Percentiles rank a stretch among this genome's conserved stretches.
These are phyloP conservation scores for Plantago elongata DNA, from an alignment of 257 asterid genomes.

Conservation along the genomic window DNA sequence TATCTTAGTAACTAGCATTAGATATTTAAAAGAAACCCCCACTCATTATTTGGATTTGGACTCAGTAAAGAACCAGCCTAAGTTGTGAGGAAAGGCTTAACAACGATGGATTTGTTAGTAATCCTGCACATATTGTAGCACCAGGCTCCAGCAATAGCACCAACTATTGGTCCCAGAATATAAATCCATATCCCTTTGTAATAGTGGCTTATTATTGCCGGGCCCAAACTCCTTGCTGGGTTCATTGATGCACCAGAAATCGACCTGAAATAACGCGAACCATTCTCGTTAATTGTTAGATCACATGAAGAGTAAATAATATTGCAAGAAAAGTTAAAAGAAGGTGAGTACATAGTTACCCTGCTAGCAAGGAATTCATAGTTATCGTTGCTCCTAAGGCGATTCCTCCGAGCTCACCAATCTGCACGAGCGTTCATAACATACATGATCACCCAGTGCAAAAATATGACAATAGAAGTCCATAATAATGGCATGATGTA, in stretches of 20 bases:
- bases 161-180: constrained; percentile 28
- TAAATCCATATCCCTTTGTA: constrained; percentile 30
- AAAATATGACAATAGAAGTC: no score
- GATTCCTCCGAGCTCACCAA: constrained; percentile 28
- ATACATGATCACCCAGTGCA: neutral
- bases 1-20: no score
- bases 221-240: constrained; percentile 36
- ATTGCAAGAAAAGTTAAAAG: no score
- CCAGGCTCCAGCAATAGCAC: constrained; percentile 37
- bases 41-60: constrained; percentile 8
- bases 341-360: constrained; percentile 14
- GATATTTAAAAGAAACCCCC: no score
- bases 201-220: constrained; percentile 24
- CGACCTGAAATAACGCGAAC: constrained; percentile 19
- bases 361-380: constrained; percentile 27
- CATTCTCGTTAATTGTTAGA: no score
- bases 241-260: constrained; percentile 37
- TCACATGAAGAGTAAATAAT: no score
- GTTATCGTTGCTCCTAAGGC: constrained; percentile 27
- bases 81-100: constrained; percentile 15
- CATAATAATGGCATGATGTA: no score
- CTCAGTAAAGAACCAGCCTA: neutral
- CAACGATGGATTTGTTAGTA: constrained; percentile 13
- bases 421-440: constrained; percentile 16
- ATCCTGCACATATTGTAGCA: constrained; percentile 26